Conservation (phyloP, 202 grass and related monocot species). For the Digitaria exilis region DNA sequence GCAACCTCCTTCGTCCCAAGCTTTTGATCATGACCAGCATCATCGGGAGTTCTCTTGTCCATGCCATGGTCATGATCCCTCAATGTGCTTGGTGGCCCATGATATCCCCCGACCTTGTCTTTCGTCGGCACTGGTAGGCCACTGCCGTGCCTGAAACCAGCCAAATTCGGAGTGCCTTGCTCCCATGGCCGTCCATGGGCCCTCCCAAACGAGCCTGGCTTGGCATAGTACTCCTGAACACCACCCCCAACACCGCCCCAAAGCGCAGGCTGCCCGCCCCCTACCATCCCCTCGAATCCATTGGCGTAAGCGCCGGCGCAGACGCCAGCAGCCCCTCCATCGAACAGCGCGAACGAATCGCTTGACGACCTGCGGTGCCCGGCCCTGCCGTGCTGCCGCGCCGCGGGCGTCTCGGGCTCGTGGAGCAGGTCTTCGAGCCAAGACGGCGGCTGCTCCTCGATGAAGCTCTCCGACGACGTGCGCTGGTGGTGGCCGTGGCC, state of each 20-base stretch:
- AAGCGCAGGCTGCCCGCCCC: conserved; percentile 30
- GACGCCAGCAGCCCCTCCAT: conserved; percentile 26
- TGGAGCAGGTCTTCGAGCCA: conserved; percentile 96
- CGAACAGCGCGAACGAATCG: conserved; percentile 82
- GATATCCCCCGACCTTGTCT: conserved; percentile 51
- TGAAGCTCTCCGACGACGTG: conserved; percentile 91
- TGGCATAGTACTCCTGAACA: conserved; percentile 62
- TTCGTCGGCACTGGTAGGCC: conserved; percentile 38
- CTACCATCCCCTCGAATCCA: conserved; percentile 49
- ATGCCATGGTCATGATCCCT: conserved; percentile 57
- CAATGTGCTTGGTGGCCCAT: conserved; percentile 12
- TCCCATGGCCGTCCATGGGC: conserved; percentile 57
- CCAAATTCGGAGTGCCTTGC: conserved; percentile 41
- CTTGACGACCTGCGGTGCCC: conserved; percentile 89
- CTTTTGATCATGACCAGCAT: conserved; percentile 42
- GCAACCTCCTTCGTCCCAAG: conserved; percentile 59
- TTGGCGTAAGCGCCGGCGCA: conserved; percentile 34
- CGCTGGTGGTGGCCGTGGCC: conserved; percentile 66
- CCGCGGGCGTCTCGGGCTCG: conserved; percentile 67
- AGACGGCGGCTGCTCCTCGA: conserved; percentile 90
- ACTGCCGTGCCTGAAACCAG: conserved; percentile 41
- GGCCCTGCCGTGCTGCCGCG: conserved; percentile 48
- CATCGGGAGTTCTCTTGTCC: conserved; percentile 54
- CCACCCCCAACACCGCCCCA: no score
- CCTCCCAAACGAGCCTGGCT: conserved; percentile 50